Conservation (phyloP, 2,329 filamentous ascomycete genomes). For the Juglanconis oblonga region DNA sequence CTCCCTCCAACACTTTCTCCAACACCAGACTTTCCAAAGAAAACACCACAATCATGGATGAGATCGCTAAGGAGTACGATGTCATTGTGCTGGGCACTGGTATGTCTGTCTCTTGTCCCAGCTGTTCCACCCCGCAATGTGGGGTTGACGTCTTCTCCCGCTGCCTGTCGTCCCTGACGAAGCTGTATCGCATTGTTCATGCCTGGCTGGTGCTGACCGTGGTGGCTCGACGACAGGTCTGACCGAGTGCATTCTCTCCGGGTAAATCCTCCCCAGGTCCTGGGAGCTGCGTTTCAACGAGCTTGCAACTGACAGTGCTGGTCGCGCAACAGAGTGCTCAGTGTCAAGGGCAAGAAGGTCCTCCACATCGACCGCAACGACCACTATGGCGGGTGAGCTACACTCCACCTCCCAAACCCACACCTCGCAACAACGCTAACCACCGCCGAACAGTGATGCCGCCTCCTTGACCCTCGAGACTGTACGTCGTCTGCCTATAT, state of each 20-base stretch:
- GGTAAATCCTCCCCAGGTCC: conserved; percentile 51
- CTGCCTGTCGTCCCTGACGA: conserved; percentile 15
- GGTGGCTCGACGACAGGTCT: conserved; percentile 59
- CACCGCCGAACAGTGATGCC: conserved; percentile 64
- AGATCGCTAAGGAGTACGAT: conserved; percentile 98
- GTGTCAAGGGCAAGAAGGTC: conserved; percentile 98
- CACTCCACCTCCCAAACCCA: background rate
- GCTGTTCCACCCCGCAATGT: conserved; percentile 25
- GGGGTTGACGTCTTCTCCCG: conserved; percentile 21
- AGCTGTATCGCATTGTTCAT: conserved; percentile 11
- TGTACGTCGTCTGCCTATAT: conserved; percentile 47
- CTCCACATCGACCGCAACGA: conserved; percentile 98
- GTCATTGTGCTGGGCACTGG: conserved; percentile 97
- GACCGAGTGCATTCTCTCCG: conserved; percentile 98
- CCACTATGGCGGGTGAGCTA: conserved; percentile 90
- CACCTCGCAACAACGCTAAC: conserved; percentile 4
- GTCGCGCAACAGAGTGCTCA: conserved; percentile 67
- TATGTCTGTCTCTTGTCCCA: conserved; percentile 44
- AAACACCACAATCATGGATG: conserved; percentile 69
- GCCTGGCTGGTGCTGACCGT: conserved; percentile 17
- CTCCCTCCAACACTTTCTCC: conserved; percentile 20
- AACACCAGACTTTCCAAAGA: conserved; percentile 4
- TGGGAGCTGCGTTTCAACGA: background rate
- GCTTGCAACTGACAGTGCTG: conserved; percentile 1
- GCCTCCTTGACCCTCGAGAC: conserved; percentile 96